Conservation (phyloP, 2,329 filamentous ascomycete genomes). For the Hypocrella siamensis region DNA sequence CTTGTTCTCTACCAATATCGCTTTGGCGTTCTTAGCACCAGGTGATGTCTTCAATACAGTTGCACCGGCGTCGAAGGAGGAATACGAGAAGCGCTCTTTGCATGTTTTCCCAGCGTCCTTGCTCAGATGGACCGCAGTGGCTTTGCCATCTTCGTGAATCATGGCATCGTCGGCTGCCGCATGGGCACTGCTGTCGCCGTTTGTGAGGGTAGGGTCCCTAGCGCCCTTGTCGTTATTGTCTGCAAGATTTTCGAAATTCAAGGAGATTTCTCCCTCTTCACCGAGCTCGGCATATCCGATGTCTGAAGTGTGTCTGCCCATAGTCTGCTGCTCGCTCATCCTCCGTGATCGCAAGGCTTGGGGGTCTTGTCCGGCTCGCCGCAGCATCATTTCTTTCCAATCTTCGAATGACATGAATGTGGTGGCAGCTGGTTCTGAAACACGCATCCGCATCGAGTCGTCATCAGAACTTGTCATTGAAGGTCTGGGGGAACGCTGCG, state of each 20-base stretch:
- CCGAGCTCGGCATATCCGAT: constrained; percentile 66
- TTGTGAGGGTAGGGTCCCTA: constrained; percentile 1
- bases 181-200: constrained; percentile 7
- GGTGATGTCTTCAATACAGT: constrained; percentile 82
- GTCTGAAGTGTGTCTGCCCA: constrained; percentile 35
- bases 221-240: constrained; percentile 7
- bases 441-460: constrained; percentile 3
- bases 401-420: constrained; percentile 93
- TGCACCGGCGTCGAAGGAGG: constrained; percentile 91
- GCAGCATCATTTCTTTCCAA: constrained; percentile 90
- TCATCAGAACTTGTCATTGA: background rate
- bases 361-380: constrained; percentile 60
- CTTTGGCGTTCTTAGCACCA: constrained; percentile 74
- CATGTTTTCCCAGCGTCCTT: constrained; percentile 95
- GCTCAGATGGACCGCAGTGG: constrained; percentile 47
- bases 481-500: background rate
- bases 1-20: constrained; percentile 89
- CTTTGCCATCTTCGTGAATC: constrained; percentile 29
- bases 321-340: constrained; percentile 31
- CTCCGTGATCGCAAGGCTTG: constrained; percentile 51
- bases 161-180: constrained; percentile 21
- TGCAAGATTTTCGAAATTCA: constrained; percentile 31
- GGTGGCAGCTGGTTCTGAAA: constrained; percentile 6
- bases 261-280: constrained; percentile 70
- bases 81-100: constrained; percentile 95